Evolutionary conservation across 495 filamentous ascomycete genomes (phyloP), one percentile per base, ranked within the genome.

Genomic region (Lepidopterella palustris): DNA sequence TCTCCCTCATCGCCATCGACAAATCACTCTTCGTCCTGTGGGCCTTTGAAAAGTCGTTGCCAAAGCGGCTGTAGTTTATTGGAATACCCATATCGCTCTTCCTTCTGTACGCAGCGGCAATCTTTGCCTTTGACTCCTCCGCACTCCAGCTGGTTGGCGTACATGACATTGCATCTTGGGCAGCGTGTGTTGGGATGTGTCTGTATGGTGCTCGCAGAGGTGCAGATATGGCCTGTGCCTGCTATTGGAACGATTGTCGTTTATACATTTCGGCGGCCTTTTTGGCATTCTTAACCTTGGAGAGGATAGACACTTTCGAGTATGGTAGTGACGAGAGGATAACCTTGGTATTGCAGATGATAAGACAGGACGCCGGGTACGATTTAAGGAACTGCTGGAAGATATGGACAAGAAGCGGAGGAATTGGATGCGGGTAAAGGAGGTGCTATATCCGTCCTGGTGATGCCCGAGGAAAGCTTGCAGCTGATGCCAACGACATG

Each of bases 161-260:
- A 18, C 76, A 74, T n/a, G 76, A 72, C 40, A 83, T 55, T 50
- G 83, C 78, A 63, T 87, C 68, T 70, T 73, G 53, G 62, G 65
- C 67, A 4, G 68, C 69, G 48, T 71, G 70, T 15, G 59, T 67
- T 11, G 68, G 65, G 21, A 70, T 39, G 57, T 72, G 66, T 57
- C 65, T 71, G 66, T 72, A 72, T 13, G 62, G 62, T 29, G 26
- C 57, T 10, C 59, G 61, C 28, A 50, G 35, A 5, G 57, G 52
- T 25, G 42, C 57, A 5, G 52, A 48, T 39, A 55, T 24, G 9
- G 23, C 52, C 5, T 61, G 40, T 55, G 42, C 35, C 50, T 57
- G 53, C 31, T 45, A 15, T 35, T 42, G 18, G 10, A 20, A 47
- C 21, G 27, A 55, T n/a, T 58, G 53, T 39, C 64, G 55, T 53